Percentiles rank a stretch among this genome's conserved stretches.
phyloP scores from a whole-genome alignment of 257 asterid species.

The Lantana camara region DNA sequence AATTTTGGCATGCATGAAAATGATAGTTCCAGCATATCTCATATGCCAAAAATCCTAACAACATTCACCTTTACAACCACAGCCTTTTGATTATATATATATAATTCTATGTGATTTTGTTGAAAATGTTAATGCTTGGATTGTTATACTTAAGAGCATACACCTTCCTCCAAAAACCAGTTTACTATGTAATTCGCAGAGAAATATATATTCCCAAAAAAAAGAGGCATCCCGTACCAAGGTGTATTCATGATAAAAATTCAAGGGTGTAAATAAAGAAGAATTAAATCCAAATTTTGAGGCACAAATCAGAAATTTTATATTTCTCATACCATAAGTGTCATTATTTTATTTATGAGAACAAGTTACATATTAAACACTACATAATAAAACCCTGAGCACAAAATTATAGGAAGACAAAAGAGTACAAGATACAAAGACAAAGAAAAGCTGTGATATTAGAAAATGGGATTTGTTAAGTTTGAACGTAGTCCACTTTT shows the following conservation, averaged over 20 bases:
- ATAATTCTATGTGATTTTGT: background rate
- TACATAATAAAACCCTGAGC: background rate
- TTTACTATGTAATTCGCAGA: background rate
- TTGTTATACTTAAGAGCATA: background rate
- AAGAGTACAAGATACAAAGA: conserved; percentile 4
- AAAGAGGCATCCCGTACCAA: background rate
- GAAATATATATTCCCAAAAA: background rate
- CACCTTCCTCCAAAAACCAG: conserved; percentile 1
- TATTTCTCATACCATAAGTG: conserved; percentile 3
- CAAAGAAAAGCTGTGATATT: background rate
- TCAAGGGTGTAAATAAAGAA: conserved; percentile 2
- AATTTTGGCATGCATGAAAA: background rate
- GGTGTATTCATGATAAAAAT: background rate
- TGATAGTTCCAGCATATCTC: background rate
- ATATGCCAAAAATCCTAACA: background rate
- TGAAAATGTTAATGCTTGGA: conserved; percentile 3
- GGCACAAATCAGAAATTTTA: background rate
- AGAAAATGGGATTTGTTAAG: background rate
- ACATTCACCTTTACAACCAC: background rate
- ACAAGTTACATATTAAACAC: background rate
- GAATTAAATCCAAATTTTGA: background rate
- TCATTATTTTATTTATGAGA: background rate
- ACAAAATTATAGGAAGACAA: conserved; percentile 12
- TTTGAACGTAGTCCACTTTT: background rate
- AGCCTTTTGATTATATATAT: background rate